Percentiles rank a stretch among this genome's conserved stretches.
Evolutionary conservation across 495 filamentous ascomycete species (phyloP).

Genomic region (Penicillium tannophilum): DNA sequence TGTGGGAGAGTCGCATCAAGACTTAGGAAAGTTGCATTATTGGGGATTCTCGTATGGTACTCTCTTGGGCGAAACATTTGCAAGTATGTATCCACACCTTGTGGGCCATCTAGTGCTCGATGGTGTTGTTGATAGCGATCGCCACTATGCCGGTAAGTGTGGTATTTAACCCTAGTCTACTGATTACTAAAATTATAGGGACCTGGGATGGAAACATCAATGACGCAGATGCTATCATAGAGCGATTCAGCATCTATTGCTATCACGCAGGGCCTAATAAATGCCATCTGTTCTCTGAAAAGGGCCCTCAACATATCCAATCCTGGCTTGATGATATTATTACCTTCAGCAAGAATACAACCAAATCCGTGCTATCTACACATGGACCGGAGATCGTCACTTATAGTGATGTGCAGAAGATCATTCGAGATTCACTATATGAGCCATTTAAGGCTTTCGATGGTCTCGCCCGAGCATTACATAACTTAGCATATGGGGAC

Average conservation of each 20-base stretch:
- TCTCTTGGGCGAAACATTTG: constrained; percentile 4
- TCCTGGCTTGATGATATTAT: not conserved
- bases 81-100: not conserved
- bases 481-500: not conserved
- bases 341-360: too few species aligned
- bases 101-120: not conserved
- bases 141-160: not conserved
- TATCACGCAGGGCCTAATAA: not conserved
- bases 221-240: not conserved
- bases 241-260: not conserved
- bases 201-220: not conserved
- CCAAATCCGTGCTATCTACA: not conserved
- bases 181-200: too few species aligned
- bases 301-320: not conserved
- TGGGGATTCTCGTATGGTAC: not conserved
- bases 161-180: too few species aligned
- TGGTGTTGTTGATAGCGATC: not conserved
- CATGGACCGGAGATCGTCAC: not conserved
- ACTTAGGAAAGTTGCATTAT: too few species aligned
- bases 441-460: not conserved
- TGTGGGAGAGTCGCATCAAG: too few species aligned
- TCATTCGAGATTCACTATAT: not conserved
- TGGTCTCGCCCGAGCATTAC: not conserved
- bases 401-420: not conserved
- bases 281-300: not conserved